These are phyloP conservation scores for Neocallimastix lanati DNA, from an alignment of 192 early-diverging fungal genomes.

Conservation along the genomic window DNA sequence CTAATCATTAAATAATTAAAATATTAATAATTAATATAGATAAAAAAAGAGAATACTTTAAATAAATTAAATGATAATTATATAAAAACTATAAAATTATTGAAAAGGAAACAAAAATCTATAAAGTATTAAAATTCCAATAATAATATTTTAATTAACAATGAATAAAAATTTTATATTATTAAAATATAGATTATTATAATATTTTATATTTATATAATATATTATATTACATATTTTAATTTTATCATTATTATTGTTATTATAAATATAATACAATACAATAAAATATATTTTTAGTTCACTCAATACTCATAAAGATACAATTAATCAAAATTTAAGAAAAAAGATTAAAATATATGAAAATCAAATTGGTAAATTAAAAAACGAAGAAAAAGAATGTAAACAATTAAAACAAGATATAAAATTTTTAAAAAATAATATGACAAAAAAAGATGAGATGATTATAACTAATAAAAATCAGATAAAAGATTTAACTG, in stretches of 20 bases:
- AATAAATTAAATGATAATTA: background rate
- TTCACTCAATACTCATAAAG: background rate
- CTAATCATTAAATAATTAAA: no score
- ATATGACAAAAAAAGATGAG: background rate
- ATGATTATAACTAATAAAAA: background rate
- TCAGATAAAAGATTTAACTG: background rate
- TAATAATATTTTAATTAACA: no score
- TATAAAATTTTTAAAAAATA: background rate
- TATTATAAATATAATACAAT: no score
- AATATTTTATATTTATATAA: background rate
- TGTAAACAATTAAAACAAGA: background rate
- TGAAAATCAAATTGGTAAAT: background rate
- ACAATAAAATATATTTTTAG: no score
- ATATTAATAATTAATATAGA: background rate
- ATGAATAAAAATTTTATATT: no score
- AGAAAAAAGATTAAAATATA: background rate
- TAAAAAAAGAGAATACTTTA: background rate
- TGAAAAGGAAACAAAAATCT: background rate
- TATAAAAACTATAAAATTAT: background rate
- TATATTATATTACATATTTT: no score
- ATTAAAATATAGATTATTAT: background rate
- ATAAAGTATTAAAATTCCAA: background rate
- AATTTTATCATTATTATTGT: no score
- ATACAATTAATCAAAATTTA: background rate
- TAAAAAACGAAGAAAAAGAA: background rate